Conservation (phyloP, 2,329 filamentous ascomycete species). For the Colletotrichum karsti region DNA sequence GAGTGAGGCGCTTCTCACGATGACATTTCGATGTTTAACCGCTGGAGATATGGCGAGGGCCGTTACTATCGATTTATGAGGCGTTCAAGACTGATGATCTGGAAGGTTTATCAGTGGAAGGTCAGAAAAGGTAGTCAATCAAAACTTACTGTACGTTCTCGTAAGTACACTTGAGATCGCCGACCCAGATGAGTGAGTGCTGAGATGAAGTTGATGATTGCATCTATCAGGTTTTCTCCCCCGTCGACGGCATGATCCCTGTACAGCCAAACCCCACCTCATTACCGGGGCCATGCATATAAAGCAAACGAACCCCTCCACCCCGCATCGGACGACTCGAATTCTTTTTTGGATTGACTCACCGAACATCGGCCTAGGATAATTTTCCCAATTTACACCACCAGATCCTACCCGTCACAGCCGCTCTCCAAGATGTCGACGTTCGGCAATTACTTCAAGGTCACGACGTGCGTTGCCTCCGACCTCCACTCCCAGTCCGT, state of each 20-base stretch:
- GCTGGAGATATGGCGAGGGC: background rate
- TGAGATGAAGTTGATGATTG: slow-evolving; percentile 19
- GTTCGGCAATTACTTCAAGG: slow-evolving; percentile 83
- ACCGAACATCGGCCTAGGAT: slow-evolving; percentile 20
- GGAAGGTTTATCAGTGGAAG: too few species aligned
- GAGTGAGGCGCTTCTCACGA: background rate
- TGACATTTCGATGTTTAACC: background rate
- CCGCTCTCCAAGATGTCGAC: slow-evolving; percentile 81
- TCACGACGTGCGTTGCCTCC: slow-evolving; percentile 75
- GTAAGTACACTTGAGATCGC: background rate
- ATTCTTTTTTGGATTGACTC: slow-evolving; percentile 18
- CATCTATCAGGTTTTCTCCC: slow-evolving; percentile 16
- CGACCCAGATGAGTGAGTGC: slow-evolving; percentile 5
- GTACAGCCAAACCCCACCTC: background rate
- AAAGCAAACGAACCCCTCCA: slow-evolving; percentile 21
- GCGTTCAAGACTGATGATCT: too few species aligned
- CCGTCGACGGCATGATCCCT: background rate
- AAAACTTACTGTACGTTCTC: background rate
- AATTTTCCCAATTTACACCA: slow-evolving; percentile 5
- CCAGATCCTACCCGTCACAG: slow-evolving; percentile 3
- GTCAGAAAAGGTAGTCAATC: too few species aligned
- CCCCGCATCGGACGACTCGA: slow-evolving; percentile 12
- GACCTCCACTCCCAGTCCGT: slow-evolving; percentile 12
- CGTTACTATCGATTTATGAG: too few species aligned
- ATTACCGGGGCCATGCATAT: slow-evolving; percentile 19